phyloP scores from a whole-genome alignment of 2,329 filamentous ascomycete species.

The Elsinoe fawcettii region DNA sequence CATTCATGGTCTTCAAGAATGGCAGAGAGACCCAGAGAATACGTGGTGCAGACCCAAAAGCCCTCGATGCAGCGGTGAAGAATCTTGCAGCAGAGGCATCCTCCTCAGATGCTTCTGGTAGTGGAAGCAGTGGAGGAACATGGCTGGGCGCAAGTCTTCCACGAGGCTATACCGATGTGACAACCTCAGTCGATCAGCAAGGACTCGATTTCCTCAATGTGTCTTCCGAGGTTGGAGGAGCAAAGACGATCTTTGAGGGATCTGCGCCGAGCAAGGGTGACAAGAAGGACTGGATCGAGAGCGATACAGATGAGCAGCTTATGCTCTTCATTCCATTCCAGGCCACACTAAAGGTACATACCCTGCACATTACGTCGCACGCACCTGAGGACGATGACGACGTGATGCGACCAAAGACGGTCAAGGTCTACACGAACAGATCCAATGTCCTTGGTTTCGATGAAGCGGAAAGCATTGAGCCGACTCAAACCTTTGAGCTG shows the following conservation, averaged over 20 bases:
- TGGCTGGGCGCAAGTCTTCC: slow-evolving; percentile 74
- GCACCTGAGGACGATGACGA: slow-evolving; percentile 57
- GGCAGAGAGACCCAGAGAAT: slow-evolving; percentile 32
- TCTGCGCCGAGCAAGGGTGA: slow-evolving; percentile 55
- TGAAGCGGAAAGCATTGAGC: slow-evolving; percentile 78
- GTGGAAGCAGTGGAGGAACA: slow-evolving; percentile 34
- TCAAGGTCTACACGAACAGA: slow-evolving; percentile 82
- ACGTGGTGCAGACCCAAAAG: slow-evolving; percentile 61
- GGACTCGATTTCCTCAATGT: slow-evolving; percentile 83
- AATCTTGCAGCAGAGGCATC: slow-evolving; percentile 59
- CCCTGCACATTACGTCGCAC: slow-evolving; percentile 74
- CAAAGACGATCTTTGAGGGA: slow-evolving; percentile 65
- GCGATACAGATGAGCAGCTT: slow-evolving; percentile 92
- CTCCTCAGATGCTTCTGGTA: slow-evolving; percentile 27
- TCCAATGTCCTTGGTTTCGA: slow-evolving; percentile 89
- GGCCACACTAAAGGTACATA: slow-evolving; percentile 80
- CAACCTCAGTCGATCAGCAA: slow-evolving; percentile 68
- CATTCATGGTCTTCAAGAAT: slow-evolving; percentile 65
- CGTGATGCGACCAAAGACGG: slow-evolving; percentile 70
- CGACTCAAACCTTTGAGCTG: slow-evolving; percentile 73
- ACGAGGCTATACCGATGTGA: slow-evolving; percentile 75
- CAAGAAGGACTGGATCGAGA: slow-evolving; percentile 77
- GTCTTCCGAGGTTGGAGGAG: slow-evolving; percentile 65
- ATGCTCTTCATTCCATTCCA: slow-evolving; percentile 90
- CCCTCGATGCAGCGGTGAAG: slow-evolving; percentile 63